Base-by-base conservation (phyloP, 2,329 filamentous ascomycete species). In the Orbilia javanica region DNA sequence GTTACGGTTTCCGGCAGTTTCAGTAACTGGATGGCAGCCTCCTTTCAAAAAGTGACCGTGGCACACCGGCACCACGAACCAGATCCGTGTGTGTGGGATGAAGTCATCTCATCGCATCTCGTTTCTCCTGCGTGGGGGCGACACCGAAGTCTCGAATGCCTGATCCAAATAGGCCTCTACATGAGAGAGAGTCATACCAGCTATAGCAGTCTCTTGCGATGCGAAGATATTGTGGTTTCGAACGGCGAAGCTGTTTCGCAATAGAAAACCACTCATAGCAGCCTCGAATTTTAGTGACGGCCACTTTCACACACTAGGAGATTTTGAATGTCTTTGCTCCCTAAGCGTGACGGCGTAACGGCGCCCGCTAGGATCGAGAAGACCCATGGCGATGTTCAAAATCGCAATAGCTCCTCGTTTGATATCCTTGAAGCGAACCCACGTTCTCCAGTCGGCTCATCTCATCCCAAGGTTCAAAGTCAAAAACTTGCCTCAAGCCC, bases 61-160 rank as follows among this genome's bases (percentile, higher is more conserved):
- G 67, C 62, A 60, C 42, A 66, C 65, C 66, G 73, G 73, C 48
- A 77, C 66, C 60, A 42, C 73, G 60, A 52, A 27, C 73, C 73
- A 71, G 52, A 70, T 65, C 68, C 50, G 65, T 67, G 73, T 53
- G 73, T 68, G 73, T 77, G 73, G 65, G 73, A 69, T 77, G 71
- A 75, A 76, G 72, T 77, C 66, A 77, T 77, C 66, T 66, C 64
- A 77, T 70, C 66, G 60, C 73, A 77, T 71, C 73, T 62, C 73
- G 31, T 46, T 66, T 62, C 42, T 42, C 31, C 66, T 70, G 65
- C 57, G 65, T 74, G 70, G 63, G 62, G 70, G 63, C 18, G 8
- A 18, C 25, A 8, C 6, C 34, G n/a, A 66, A 73, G 50, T 46
- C 69, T 65, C 69, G 57, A 65, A 57, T 22, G 11, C 42, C 63